These are phyloP conservation scores for Achlya hypogyna DNA, from an alignment of 352 stramenopile genomes.

Conservation along the genomic window DNA sequence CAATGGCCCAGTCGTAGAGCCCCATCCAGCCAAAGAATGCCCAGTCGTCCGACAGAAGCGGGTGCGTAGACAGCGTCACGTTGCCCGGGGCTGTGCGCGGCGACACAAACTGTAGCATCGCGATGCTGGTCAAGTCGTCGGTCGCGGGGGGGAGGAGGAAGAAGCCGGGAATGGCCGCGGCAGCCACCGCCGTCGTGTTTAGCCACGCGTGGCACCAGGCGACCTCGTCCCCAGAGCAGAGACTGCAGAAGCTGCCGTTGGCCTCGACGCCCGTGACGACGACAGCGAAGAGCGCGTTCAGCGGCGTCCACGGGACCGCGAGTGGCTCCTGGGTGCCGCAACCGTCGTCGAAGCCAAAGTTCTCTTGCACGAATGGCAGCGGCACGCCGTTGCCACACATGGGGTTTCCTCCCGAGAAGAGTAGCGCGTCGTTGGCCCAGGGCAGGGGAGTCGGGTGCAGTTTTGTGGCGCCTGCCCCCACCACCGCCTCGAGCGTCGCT, in stretches of 20 bases:
- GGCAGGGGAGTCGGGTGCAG: background rate
- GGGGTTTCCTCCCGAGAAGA: background rate
- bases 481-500: background rate
- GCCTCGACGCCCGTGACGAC: background rate
- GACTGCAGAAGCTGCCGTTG: background rate
- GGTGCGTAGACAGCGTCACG: background rate
- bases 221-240: background rate
- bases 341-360: conserved; percentile 14
- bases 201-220: no score
- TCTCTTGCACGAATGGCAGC: background rate
- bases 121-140: background rate
- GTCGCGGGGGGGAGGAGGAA: background rate
- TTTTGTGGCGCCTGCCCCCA: background rate
- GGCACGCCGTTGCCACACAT: background rate
- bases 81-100: background rate
- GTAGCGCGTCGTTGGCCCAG: background rate
- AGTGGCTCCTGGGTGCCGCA: background rate
- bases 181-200: background rate
- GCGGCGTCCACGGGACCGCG: background rate
- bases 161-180: background rate
- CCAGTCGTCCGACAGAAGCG: background rate
- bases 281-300: background rate
- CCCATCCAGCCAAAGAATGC: background rate
- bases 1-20: background rate
- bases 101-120: background rate